Conservation (phyloP, 2,329 filamentous ascomycete genomes). For the Graphilbum fragrans region DNA sequence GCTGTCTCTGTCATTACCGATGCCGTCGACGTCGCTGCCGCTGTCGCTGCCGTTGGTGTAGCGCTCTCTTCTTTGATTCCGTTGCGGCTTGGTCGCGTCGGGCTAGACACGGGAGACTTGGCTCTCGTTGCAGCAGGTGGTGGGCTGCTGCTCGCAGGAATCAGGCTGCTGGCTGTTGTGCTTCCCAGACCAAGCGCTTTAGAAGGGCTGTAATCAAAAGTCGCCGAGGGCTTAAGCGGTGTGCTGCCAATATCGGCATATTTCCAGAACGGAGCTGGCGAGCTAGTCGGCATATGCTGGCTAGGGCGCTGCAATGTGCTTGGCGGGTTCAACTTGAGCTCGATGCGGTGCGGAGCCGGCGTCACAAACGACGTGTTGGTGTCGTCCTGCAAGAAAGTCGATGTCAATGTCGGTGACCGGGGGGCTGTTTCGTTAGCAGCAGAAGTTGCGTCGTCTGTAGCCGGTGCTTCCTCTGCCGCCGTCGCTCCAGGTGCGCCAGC, state of each 20-base stretch:
- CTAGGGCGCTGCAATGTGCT: constrained; percentile 72
- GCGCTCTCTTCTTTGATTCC: constrained; percentile 5
- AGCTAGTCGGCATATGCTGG: constrained; percentile 76
- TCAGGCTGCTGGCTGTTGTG: constrained; percentile 8
- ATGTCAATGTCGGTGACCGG: constrained; percentile 48
- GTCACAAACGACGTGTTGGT: constrained; percentile 53
- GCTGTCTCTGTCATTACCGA: neutral
- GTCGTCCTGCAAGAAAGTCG: constrained; percentile 51
- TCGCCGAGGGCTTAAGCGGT: constrained; percentile 39
- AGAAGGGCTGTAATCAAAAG: constrained; percentile 47
- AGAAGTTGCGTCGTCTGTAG: neutral
- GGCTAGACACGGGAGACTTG: constrained; percentile 42
- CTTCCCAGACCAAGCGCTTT: constrained; percentile 21
- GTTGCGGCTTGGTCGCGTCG: constrained; percentile 23
- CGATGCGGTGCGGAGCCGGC: constrained; percentile 59
- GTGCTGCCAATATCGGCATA: constrained; percentile 69
- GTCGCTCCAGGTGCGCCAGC: neutral
- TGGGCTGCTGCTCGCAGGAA: constrained; percentile 47
- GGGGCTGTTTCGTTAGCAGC: constrained; percentile 16
- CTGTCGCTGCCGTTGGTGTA: neutral
- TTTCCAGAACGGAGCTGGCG: constrained; percentile 80
- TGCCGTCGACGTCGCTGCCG: neutral
- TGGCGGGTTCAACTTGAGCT: constrained; percentile 64
- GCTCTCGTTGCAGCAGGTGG: constrained; percentile 24
- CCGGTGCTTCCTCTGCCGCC: constrained; percentile 6